Conservation (phyloP, 139 green algal genomes). For the Gonium pectorale region DNA sequence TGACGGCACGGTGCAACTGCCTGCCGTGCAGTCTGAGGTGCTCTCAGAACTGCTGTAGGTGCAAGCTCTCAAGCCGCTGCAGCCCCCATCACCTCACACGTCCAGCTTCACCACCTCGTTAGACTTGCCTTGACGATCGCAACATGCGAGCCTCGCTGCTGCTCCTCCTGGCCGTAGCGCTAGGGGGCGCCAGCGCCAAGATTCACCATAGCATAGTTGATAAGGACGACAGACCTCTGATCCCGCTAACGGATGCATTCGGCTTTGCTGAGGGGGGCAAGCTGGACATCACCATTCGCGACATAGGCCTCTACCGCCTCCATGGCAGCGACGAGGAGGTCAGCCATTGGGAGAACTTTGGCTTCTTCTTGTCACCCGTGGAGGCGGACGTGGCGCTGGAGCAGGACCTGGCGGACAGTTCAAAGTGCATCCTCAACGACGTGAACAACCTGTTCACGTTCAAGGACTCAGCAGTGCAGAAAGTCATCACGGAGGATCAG, state of each 20-base stretch:
- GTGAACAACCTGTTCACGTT: slow-evolving; percentile 61
- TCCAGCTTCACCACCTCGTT: too few relatives aligned
- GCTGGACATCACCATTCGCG: slow-evolving; percentile 66
- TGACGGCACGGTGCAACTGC: too few relatives aligned
- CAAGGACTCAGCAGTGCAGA: slow-evolving; percentile 54
- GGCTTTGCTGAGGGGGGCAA: slow-evolving; percentile 68
- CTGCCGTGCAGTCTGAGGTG: too few relatives aligned
- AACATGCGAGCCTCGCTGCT: too few relatives aligned
- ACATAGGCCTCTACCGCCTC: slow-evolving; percentile 60
- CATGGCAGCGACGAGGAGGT: slow-evolving; percentile 11
- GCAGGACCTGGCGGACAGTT: slow-evolving; percentile 42
- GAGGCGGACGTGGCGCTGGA: slow-evolving; percentile 55
- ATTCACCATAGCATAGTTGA: slow-evolving; percentile 54
- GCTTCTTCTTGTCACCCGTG: slow-evolving; percentile 63
- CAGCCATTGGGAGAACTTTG: slow-evolving; percentile 53
- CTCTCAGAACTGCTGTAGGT: too few relatives aligned
- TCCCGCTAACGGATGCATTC: slow-evolving; percentile 77
- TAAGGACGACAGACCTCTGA: slow-evolving; percentile 68
- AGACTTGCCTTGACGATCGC: too few relatives aligned
- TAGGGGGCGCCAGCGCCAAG: slow-evolving; percentile 24
- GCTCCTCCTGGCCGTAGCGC: slow-evolving; percentile 6
- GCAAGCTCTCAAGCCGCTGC: too few relatives aligned
- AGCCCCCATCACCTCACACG: too few relatives aligned
- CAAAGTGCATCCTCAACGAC: slow-evolving; percentile 58
- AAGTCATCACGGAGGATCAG: slow-evolving; percentile 2